phyloP scores from a whole-genome alignment of 2,329 filamentous ascomycete genomes.

The Cladophialophora carrionii region DNA sequence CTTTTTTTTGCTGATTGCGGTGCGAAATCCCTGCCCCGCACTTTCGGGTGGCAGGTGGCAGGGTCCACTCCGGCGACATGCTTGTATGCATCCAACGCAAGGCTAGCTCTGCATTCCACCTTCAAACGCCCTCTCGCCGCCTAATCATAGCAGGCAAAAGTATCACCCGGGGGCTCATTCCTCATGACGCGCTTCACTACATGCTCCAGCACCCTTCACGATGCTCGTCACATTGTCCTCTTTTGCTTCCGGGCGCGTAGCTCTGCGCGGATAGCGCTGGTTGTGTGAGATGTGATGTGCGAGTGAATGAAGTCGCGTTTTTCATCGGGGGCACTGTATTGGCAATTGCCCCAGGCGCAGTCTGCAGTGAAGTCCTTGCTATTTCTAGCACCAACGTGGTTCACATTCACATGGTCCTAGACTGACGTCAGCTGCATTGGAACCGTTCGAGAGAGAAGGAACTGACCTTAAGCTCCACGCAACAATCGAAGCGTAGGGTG shows the following conservation, averaged over 20 bases:
- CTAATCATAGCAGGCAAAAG: background rate
- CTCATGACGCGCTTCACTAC: background rate
- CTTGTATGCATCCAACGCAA: background rate
- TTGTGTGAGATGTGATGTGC: background rate
- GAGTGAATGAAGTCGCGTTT: background rate
- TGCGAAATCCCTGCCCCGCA: constrained; percentile 3
- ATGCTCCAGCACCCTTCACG: background rate
- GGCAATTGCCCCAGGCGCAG: background rate
- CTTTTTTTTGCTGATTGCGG: constrained; percentile 12
- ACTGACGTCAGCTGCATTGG: background rate
- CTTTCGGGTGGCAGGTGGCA: constrained; percentile 1
- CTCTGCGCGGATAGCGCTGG: background rate
- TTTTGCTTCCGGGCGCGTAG: background rate
- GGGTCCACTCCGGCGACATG: background rate
- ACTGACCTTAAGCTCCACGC: background rate
- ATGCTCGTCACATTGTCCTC: background rate
- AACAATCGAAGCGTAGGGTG: background rate
- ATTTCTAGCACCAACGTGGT: background rate
- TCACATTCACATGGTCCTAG: background rate
- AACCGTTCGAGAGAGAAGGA: background rate
- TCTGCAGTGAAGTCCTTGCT: background rate
- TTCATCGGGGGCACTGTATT: background rate
- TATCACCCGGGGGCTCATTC: background rate
- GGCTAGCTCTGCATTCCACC: background rate
- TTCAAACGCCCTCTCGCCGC: background rate